These are phyloP conservation scores for Creolimax fragrantissima DNA, from an alignment of 78 protist genomes.

Conservation along the genomic window DNA sequence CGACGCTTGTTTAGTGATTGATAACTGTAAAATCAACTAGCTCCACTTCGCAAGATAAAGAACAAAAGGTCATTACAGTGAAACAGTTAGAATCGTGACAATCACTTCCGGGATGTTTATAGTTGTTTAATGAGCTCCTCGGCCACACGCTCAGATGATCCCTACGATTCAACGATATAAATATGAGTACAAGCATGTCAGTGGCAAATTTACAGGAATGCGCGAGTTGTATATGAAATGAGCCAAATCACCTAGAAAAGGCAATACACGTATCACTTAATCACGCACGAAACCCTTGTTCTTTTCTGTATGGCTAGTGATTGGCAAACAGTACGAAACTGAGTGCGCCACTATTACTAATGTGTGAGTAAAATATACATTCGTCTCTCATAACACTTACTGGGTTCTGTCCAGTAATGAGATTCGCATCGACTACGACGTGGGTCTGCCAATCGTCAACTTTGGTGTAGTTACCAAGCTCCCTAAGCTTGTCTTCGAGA, in stretches of 20 bases:
- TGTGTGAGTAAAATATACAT: not conserved
- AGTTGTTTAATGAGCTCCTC: not conserved
- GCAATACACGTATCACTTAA: not conserved
- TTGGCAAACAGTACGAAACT: not conserved
- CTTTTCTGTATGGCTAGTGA: no score
- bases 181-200: not conserved
- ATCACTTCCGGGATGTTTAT: no score
- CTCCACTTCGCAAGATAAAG: not conserved
- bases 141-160: not conserved
- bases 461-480: not conserved
- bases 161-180: not conserved
- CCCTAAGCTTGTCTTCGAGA: slow-evolving; percentile 24
- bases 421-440: not conserved
- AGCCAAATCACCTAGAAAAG: not conserved
- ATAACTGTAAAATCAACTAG: not conserved
- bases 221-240: not conserved
- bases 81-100: no score
- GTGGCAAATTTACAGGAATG: not conserved
- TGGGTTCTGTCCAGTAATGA: slow-evolving; percentile 36
- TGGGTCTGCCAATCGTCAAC: not conserved
- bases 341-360: not conserved
- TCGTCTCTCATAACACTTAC: not conserved
- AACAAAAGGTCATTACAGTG: not conserved
- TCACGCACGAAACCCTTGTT: no score
- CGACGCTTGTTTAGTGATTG: not conserved